Evolutionary conservation across 495 filamentous ascomycete genomes (phyloP).

Genomic region (Neurospora intermedia): DNA sequence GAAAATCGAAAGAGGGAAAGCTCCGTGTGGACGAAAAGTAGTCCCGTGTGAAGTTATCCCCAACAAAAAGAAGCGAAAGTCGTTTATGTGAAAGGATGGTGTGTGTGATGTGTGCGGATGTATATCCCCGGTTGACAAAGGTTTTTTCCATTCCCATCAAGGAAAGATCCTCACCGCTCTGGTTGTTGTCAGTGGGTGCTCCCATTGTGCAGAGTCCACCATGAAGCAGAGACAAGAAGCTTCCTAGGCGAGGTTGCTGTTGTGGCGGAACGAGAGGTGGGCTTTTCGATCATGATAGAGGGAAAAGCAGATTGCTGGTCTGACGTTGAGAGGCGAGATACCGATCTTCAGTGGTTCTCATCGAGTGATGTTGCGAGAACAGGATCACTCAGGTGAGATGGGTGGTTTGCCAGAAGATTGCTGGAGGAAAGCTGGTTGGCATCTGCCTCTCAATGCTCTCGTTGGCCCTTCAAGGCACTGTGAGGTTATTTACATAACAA

Average conservation of each 20-base stretch:
- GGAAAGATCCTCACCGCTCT: not conserved
- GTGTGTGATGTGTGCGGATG: not conserved
- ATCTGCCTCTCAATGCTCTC: not conserved
- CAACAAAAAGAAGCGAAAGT: not conserved
- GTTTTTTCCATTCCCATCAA: not conserved
- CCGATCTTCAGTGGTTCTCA: not conserved
- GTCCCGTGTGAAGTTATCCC: not conserved
- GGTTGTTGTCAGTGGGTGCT: not conserved
- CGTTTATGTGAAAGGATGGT: not conserved
- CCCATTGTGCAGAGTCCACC: not conserved
- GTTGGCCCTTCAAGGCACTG: not conserved
- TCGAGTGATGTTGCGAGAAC: not conserved
- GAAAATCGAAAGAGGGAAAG: not conserved
- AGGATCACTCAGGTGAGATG: not conserved
- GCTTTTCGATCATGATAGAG: not conserved
- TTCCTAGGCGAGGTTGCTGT: not conserved
- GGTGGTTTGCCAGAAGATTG: not conserved
- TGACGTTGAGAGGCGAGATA: not conserved
- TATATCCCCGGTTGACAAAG: not conserved
- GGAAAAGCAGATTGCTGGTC: not conserved
- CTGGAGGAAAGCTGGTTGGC: not conserved
- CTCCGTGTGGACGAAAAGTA: not conserved
- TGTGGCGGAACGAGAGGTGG: not conserved
- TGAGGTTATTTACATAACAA: constrained; percentile 28
- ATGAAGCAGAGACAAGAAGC: not conserved